Evolutionary conservation across 2,329 filamentous ascomycete species (phyloP).

Genomic region (Claviceps quebecensis): DNA sequence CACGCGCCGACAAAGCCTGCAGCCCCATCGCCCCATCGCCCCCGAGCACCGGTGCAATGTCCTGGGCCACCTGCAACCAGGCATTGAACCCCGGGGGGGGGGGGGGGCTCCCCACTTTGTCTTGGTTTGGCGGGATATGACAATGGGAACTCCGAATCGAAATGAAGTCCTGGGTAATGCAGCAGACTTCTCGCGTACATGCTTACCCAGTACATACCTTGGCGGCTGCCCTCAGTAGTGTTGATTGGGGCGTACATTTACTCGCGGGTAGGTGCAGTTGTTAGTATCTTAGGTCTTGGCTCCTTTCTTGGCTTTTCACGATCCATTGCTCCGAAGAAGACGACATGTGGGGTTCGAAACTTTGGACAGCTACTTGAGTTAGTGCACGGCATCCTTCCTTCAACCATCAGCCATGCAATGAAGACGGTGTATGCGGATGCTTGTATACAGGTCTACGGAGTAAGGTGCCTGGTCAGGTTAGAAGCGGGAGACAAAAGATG

Average conservation of each 20-base stretch:
- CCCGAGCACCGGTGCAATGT: background rate
- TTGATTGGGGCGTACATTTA: background rate
- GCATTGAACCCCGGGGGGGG: background rate
- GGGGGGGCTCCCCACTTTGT: background rate
- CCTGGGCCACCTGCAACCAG: background rate
- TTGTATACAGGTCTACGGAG: too few species aligned
- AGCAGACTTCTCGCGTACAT: background rate
- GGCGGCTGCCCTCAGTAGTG: background rate
- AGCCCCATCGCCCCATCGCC: background rate
- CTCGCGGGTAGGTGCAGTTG: background rate
- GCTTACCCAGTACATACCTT: background rate
- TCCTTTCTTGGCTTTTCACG: background rate
- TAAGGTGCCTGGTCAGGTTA: too few species aligned
- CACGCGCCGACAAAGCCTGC: too few species aligned
- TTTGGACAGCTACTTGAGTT: too few species aligned
- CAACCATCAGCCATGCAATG: too few species aligned
- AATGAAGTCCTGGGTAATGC: background rate
- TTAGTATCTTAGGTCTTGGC: background rate
- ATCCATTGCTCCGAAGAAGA: background rate
- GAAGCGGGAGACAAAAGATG: too few species aligned
- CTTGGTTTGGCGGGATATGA: background rate
- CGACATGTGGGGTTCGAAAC: background rate
- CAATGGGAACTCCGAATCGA: background rate
- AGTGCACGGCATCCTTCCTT: too few species aligned
- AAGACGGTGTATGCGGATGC: too few species aligned